Evolutionary conservation across 345 rosid species (phyloP).

Genomic region (Euphorbia lathyris): DNA sequence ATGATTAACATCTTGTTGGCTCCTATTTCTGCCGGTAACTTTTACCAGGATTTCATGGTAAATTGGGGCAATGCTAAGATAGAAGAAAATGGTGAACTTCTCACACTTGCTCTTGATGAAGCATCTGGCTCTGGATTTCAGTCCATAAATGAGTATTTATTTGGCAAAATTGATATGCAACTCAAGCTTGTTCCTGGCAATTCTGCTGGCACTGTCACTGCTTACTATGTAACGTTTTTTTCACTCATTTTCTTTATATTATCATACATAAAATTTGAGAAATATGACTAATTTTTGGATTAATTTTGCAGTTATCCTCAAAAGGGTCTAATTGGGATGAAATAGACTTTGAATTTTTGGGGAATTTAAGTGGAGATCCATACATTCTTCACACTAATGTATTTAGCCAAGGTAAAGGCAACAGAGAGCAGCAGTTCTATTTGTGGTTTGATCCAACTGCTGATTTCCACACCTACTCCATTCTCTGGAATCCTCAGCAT

Average conservation of each 20-base stretch:
- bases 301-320: conserved; percentile 34
- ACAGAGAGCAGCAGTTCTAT: conserved; percentile 67
- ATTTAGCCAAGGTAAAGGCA: conserved; percentile 62
- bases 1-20: not conserved
- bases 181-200: conserved; percentile 72
- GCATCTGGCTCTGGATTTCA: conserved; percentile 74
- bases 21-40: conserved; percentile 28
- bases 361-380: conserved; percentile 65
- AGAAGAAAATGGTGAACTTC: conserved; percentile 39
- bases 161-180: conserved; percentile 40
- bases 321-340: conserved; percentile 45
- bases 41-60: conserved; percentile 48
- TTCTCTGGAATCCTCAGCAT: conserved; percentile 56
- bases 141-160: conserved; percentile 43
- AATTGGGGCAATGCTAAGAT: conserved; percentile 60
- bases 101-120: conserved; percentile 57
- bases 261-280: not conserved
- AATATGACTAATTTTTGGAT: not conserved
- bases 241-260: not conserved
- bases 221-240: conserved; percentile 50
- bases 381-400: conserved; percentile 64
- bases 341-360: conserved; percentile 74
- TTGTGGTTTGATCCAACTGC: conserved; percentile 24
- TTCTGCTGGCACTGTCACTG: conserved; percentile 79
- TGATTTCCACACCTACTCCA: conserved; percentile 68